Conservation (phyloP, 2,329 filamentous ascomycete species). For the Catunica adiposa region DNA sequence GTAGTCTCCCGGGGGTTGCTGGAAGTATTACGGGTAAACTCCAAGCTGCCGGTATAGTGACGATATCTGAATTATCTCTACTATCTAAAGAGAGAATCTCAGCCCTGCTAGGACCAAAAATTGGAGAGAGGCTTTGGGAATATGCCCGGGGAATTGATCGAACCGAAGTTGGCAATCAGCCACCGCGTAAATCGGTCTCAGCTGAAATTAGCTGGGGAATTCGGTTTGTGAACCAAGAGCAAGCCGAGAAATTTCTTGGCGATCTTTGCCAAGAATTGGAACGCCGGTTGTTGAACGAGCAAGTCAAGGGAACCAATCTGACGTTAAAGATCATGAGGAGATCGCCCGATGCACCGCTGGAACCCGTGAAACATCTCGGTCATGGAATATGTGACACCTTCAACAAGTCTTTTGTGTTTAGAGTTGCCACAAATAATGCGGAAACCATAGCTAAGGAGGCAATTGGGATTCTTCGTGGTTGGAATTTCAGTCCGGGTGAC, state of each 20-base stretch:
- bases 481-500: slow-evolving; percentile 75
- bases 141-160: slow-evolving; percentile 80
- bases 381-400: slow-evolving; percentile 91
- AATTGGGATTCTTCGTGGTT: slow-evolving; percentile 65
- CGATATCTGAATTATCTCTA: slow-evolving; percentile 68
- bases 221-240: slow-evolving; percentile 76
- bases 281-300: slow-evolving; percentile 62
- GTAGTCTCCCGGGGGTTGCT: slow-evolving; percentile 80
- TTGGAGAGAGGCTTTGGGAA: slow-evolving; percentile 76
- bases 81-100: slow-evolving; percentile 60
- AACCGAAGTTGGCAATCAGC: slow-evolving; percentile 70
- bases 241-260: slow-evolving; percentile 80
- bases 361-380: slow-evolving; percentile 82
- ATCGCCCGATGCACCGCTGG: slow-evolving; percentile 69
- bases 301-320: slow-evolving; percentile 72
- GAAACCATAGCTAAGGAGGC: slow-evolving; percentile 64
- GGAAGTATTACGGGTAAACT: slow-evolving; percentile 76
- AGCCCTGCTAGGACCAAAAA: slow-evolving; percentile 71
- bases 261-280: slow-evolving; percentile 76
- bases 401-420: slow-evolving; percentile 72
- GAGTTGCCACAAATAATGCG: slow-evolving; percentile 64
- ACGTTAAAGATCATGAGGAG: slow-evolving; percentile 93
- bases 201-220: slow-evolving; percentile 98
- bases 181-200: slow-evolving; percentile 81
- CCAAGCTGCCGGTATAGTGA: slow-evolving; percentile 67